Percentiles rank a stretch among this genome's conserved stretches.
phyloP scores from a whole-genome alignment of 202 grass and related monocot species.

The Saccharum hybrid region DNA sequence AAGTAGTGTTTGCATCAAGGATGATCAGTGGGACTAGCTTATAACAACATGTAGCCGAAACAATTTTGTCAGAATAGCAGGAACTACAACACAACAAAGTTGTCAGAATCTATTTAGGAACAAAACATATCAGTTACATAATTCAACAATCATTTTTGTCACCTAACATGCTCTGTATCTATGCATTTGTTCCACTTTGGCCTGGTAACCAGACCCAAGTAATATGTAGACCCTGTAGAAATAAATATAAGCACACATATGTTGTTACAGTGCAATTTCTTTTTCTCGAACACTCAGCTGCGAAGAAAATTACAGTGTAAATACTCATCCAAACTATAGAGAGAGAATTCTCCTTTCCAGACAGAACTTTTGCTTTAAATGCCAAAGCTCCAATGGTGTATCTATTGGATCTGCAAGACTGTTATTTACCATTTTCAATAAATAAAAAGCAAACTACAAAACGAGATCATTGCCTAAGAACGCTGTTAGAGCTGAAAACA shows the following conservation, averaged over 20 bases:
- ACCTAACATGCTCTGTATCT: background rate
- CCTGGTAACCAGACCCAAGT: background rate
- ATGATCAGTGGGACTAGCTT: too few species aligned
- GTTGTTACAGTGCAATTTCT: background rate
- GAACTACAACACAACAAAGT: background rate
- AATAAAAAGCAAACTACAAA: background rate
- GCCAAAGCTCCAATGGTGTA: background rate
- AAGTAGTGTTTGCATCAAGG: too few species aligned
- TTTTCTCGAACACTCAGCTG: background rate
- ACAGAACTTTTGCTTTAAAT: conserved; percentile 21
- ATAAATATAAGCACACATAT: background rate
- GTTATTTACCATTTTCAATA: conserved; percentile 45
- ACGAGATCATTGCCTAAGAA: conserved; percentile 79
- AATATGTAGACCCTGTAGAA: background rate
- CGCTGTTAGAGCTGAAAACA: conserved; percentile 83
- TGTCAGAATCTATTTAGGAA: background rate
- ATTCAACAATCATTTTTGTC: background rate
- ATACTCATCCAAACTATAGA: background rate
- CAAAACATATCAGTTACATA: background rate
- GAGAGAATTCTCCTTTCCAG: background rate
- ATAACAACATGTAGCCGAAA: background rate
- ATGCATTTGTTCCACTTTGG: background rate
- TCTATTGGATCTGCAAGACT: conserved; percentile 30
- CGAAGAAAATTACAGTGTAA: background rate
- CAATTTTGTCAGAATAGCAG: background rate